Conservation (phyloP, 805 yeast species). For the Lachancea dasiensis region DNA sequence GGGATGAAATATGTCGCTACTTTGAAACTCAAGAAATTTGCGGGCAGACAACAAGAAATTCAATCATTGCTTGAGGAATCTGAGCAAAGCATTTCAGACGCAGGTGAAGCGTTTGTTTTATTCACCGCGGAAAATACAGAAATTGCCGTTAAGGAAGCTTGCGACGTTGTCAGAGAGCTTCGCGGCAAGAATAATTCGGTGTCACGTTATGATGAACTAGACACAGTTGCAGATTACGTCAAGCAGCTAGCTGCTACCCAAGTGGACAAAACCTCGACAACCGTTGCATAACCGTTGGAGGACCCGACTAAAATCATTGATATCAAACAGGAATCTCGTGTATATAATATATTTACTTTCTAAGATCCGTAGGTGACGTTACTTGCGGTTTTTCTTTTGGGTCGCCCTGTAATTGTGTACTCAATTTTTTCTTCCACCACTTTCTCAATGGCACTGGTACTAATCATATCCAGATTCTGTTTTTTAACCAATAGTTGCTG, state of each 20-base stretch:
- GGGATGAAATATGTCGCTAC: conserved; percentile 69
- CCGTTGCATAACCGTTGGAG: conserved; percentile 1
- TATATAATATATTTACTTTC: conserved; percentile 6
- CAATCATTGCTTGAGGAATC: conserved; percentile 25
- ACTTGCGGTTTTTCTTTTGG: conserved; percentile 11
- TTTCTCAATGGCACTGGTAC: background rate
- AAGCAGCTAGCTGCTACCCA: conserved; percentile 23
- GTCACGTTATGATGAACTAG: conserved; percentile 33
- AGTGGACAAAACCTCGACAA: conserved; percentile 5
- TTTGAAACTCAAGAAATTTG: conserved; percentile 55
- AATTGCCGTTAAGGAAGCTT: conserved; percentile 37
- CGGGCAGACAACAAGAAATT: conserved; percentile 41
- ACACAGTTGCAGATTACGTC: conserved; percentile 31
- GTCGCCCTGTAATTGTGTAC: conserved; percentile 26
- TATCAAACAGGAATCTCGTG: background rate
- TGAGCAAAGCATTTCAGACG: conserved; percentile 26
- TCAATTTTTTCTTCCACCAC: conserved; percentile 17
- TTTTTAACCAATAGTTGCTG: background rate
- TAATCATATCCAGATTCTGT: background rate
- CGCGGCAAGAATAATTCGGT: conserved; percentile 37
- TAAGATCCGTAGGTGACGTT: conserved; percentile 4
- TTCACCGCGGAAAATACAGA: conserved; percentile 42
- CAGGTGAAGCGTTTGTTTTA: conserved; percentile 42
- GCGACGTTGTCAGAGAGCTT: conserved; percentile 39
- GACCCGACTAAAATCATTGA: background rate